Conservation (phyloP, 352 stramenopile species). For the Phytopythium montanum region DNA sequence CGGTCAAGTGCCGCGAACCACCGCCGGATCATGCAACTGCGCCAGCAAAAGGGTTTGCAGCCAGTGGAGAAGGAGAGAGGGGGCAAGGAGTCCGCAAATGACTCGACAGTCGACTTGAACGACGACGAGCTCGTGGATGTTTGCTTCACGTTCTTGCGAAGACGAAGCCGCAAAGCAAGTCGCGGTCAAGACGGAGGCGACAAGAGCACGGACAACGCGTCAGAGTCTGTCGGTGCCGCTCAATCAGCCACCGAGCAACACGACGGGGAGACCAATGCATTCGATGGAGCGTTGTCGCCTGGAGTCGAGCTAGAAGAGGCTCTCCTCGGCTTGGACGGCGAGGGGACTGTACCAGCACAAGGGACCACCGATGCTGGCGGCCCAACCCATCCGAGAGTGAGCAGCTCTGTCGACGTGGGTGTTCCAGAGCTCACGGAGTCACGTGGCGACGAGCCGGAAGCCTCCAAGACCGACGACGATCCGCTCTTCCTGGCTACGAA, state of each 20-base stretch:
- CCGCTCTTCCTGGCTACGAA: background rate
- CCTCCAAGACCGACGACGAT: background rate
- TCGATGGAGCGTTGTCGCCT: background rate
- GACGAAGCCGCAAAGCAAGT: slow-evolving; percentile 9
- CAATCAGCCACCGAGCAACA: background rate
- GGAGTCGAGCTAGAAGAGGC: background rate
- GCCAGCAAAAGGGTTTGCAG: slow-evolving; percentile 24
- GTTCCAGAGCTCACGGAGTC: background rate
- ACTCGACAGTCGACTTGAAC: slow-evolving; percentile 7
- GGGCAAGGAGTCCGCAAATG: too few species aligned
- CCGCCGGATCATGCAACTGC: slow-evolving; percentile 51
- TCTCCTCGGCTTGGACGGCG: background rate
- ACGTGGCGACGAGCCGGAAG: background rate
- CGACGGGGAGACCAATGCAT: background rate
- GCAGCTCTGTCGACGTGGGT: background rate
- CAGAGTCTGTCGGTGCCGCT: background rate
- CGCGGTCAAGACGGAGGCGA: slow-evolving; percentile 3
- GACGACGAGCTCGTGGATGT: slow-evolving; percentile 44
- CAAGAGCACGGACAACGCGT: background rate
- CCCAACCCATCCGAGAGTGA: background rate
- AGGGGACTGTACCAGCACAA: background rate
- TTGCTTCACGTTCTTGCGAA: slow-evolving; percentile 52
- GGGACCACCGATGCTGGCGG: background rate
- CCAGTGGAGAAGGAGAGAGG: background rate
- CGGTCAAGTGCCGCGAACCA: slow-evolving; percentile 47